Evolutionary conservation across 345 rosid genomes (phyloP), one percentile per base, ranked within the genome.

Genomic region (Euphorbia lathyris): DNA sequence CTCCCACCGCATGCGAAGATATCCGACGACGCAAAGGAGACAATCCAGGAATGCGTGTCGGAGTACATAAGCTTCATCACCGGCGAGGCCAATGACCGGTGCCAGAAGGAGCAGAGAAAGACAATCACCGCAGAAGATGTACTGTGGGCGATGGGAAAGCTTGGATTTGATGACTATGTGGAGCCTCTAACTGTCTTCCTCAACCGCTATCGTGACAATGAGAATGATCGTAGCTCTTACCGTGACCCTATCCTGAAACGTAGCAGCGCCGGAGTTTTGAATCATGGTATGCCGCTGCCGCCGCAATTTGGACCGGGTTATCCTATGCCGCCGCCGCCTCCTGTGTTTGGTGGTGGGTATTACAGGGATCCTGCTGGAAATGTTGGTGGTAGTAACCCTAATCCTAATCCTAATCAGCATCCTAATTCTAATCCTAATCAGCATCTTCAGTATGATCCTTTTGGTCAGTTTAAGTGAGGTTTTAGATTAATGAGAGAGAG

Each of bases 1-100:
- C 89, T 91, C 14, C 98, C 98, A 2, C 75, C 92, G 0, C 97
- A 93, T 40, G 98, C 97, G 52, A 93, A 91, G 78, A 93, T 91
- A 73, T 89, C 98, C 0, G 98, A 94, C 12, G 97, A 94, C 1
- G 93, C 98, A 45, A 94, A 94, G 84, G 98, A 94, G 75, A 91
- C 96, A 0, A 84, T 94, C 79, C 98, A 94, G 73, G 97, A 94
- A 80, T 94, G 98, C 29, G 97, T 91, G 34, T 94, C 98, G 0
- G 98, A 91, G 85, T 94, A 79, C 90, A 94, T 94, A 84, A 94
- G 97, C 86, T 91, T 94, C 87, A 80, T 94, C 71, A 94, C 98
- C 0, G 97, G 97, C 0, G 98, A 94, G 63, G 98, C 98, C 74
- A 94, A 94, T 11, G 98, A 94, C 75, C 90, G 91, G 16, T 94